Evolutionary conservation across 352 stramenopile species (phyloP).

Genomic region (Pythium scleroteichum): DNA sequence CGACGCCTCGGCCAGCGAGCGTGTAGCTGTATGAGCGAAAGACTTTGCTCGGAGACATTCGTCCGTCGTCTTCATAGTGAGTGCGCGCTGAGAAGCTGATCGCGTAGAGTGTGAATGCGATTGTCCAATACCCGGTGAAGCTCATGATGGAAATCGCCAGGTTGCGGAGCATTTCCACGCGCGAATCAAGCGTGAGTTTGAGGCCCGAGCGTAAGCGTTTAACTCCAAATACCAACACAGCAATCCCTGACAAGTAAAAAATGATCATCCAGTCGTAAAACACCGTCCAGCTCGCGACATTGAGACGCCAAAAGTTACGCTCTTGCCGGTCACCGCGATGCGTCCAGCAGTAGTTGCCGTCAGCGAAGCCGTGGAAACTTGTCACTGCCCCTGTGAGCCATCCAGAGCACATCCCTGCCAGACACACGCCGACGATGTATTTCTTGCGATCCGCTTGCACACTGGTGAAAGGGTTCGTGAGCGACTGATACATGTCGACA

Average conservation of each 20-base stretch:
- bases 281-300: slow-evolving; percentile 69
- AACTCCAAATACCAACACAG: slow-evolving; percentile 62
- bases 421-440: slow-evolving; percentile 70
- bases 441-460: slow-evolving; percentile 58
- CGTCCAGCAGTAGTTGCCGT: slow-evolving; percentile 84
- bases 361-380: slow-evolving; percentile 50
- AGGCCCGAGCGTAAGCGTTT: slow-evolving; percentile 68
- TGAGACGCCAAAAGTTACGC: slow-evolving; percentile 70
- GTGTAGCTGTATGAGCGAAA: slow-evolving; percentile 74
- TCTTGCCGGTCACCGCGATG: slow-evolving; percentile 44
- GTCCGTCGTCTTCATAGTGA: slow-evolving; percentile 37
- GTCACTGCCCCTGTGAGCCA: slow-evolving; percentile 33
- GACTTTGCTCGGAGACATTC: slow-evolving; percentile 46
- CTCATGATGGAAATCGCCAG: slow-evolving; percentile 79
- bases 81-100: slow-evolving; percentile 66
- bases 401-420: slow-evolving; percentile 37
- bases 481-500: slow-evolving; percentile 67
- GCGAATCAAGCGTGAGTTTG: slow-evolving; percentile 71
- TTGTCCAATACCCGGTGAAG: slow-evolving; percentile 83
- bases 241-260: slow-evolving; percentile 77
- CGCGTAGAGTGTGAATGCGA: slow-evolving; percentile 80
- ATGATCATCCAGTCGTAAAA: slow-evolving; percentile 89
- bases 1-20: slow-evolving; percentile 57
- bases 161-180: slow-evolving; percentile 78
- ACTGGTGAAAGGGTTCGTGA: slow-evolving; percentile 88